A percentile compares a stretch with the other conserved stretches of the same genome.
Conservation (phyloP, 2,329 filamentous ascomycete species). For the Pezicula neosporulosa region DNA sequence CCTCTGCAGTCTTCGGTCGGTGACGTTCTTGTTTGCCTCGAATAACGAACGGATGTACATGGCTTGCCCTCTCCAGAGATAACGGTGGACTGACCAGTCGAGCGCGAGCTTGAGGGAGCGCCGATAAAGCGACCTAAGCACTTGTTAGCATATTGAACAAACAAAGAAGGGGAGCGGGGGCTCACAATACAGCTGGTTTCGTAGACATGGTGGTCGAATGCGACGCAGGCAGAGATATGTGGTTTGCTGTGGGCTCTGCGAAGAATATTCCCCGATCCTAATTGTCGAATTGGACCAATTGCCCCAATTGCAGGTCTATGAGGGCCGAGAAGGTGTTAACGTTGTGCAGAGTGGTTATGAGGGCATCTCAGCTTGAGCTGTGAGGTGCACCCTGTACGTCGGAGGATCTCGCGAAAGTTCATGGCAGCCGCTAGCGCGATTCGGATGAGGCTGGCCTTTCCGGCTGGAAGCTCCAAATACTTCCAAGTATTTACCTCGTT, state of each 20-base stretch:
- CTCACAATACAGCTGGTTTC: conserved; percentile 30
- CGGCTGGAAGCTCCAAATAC: too few relatives aligned
- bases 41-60: conserved; percentile 94
- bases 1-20: conserved; percentile 80
- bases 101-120: conserved; percentile 89
- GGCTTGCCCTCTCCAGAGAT: conserved; percentile 93
- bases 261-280: too few relatives aligned
- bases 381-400: too few relatives aligned
- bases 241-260: not conserved
- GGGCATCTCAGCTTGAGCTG: too few relatives aligned
- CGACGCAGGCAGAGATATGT: not conserved
- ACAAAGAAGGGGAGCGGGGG: not conserved
- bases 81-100: conserved; percentile 91
- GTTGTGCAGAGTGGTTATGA: too few relatives aligned
- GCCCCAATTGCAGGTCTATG: too few relatives aligned
- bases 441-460: not conserved
- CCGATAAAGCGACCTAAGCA: conserved; percentile 72
- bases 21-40: conserved; percentile 84
- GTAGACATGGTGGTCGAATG: conserved; percentile 26
- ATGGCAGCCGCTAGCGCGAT: not conserved
- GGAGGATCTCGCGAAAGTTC: not conserved
- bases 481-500: not conserved
- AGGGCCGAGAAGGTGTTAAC: too few relatives aligned
- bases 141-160: conserved; percentile 8
- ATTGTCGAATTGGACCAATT: too few relatives aligned